phyloP scores from a whole-genome alignment of 371 early-diverging fungal species.

The Dinochytrium kinnereticum region DNA sequence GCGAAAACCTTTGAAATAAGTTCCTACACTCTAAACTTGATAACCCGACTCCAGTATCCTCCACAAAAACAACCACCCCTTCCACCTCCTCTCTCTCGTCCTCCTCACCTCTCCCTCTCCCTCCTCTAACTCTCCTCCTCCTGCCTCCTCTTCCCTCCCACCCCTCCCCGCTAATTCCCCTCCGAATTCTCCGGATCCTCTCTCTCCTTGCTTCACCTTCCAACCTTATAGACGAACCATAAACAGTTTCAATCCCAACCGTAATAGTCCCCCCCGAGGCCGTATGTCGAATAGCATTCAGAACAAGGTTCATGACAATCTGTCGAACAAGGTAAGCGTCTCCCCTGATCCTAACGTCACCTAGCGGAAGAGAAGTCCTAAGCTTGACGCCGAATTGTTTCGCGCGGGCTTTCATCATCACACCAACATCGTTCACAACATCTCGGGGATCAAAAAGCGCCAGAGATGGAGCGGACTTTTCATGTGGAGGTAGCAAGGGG shows the following conservation, averaged over 20 bases:
- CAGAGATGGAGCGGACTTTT: no score
- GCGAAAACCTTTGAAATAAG: conserved; percentile 65
- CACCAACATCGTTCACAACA: background rate
- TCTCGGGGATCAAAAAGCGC: background rate
- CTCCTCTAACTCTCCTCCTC: background rate
- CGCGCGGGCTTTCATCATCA: background rate
- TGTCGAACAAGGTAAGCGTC: conserved; percentile 20
- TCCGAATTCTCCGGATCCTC: background rate
- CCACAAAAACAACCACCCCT: conserved; percentile 47
- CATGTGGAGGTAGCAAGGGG: no score
- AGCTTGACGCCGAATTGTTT: background rate
- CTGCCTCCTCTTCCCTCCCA: background rate
- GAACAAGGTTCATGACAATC: conserved; percentile 22
- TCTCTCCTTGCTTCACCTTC: background rate
- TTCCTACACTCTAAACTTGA: conserved; percentile 52
- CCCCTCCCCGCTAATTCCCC: background rate
- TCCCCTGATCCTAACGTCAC: background rate
- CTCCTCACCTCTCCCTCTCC: background rate
- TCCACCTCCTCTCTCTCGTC: conserved; percentile 4
- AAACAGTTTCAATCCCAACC: conserved; percentile 3
- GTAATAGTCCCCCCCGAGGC: background rate
- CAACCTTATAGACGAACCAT: no score
- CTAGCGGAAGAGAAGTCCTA: background rate
- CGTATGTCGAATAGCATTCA: conserved; percentile 29
- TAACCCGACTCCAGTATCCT: conserved; percentile 69